phyloP scores from a whole-genome alignment of 1,284 basidiomycete genomes.

The Boletus mariae region DNA sequence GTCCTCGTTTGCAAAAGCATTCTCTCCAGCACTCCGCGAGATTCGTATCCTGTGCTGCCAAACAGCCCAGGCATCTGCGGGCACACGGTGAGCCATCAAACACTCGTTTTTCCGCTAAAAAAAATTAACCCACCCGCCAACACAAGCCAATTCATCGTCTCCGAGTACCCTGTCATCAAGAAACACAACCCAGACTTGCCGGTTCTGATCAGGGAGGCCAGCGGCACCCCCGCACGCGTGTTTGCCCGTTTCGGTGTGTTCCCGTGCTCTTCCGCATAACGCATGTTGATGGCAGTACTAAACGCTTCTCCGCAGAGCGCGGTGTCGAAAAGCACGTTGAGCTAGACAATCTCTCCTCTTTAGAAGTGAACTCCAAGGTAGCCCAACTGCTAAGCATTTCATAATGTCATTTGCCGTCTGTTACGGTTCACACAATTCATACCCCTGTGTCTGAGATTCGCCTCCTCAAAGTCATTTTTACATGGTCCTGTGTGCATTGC shows the following conservation, averaged over 20 bases:
- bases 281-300: slow-evolving; percentile 13
- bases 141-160: slow-evolving; percentile 77
- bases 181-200: slow-evolving; percentile 88
- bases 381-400: slow-evolving; percentile 49
- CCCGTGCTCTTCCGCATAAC: slow-evolving; percentile 9
- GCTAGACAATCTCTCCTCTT: slow-evolving; percentile 70
- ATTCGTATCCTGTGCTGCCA: slow-evolving; percentile 87
- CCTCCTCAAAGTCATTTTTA: background rate
- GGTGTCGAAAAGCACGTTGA: slow-evolving; percentile 79
- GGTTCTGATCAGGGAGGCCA: slow-evolving; percentile 87
- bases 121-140: background rate
- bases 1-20: slow-evolving; percentile 69
- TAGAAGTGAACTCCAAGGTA: slow-evolving; percentile 70
- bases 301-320: slow-evolving; percentile 46
- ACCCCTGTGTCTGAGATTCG: background rate
- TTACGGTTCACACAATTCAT: slow-evolving; percentile 10
- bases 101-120: slow-evolving; percentile 1
- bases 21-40: slow-evolving; percentile 83
- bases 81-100: slow-evolving; percentile 63
- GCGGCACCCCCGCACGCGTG: slow-evolving; percentile 80
- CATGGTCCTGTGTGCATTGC: slow-evolving; percentile 6
- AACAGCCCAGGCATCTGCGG: slow-evolving; percentile 71
- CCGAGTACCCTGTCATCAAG: slow-evolving; percentile 81
- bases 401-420: slow-evolving; percentile 11
- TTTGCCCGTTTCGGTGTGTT: slow-evolving; percentile 90